Conservation (phyloP, 2,329 filamentous ascomycete genomes). For the Colletotrichum chrysophilum region DNA sequence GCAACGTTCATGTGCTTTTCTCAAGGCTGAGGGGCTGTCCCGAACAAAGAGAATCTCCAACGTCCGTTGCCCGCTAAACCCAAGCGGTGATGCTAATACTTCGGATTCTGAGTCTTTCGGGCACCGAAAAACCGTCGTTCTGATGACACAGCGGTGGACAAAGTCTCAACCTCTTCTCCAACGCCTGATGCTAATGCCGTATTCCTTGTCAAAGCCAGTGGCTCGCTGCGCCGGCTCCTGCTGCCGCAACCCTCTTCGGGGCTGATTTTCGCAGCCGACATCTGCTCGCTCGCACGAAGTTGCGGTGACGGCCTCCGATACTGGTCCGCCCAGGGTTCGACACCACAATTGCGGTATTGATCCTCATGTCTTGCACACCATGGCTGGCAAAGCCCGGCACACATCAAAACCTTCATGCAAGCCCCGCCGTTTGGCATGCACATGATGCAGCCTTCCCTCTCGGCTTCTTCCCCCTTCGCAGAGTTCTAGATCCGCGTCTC, state of each 20-base stretch:
- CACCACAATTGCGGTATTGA: background rate
- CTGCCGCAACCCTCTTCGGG: background rate
- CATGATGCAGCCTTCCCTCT: constrained; percentile 12
- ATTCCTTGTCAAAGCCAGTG: background rate
- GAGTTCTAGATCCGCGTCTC: constrained; percentile 5
- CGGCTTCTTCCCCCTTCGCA: background rate
- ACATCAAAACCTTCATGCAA: constrained; percentile 16
- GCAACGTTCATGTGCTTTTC: background rate
- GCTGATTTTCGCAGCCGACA: background rate
- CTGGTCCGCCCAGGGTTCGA: constrained; percentile 5
- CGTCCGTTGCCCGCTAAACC: background rate
- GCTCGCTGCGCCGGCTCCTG: background rate
- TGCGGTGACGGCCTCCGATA: constrained; percentile 4
- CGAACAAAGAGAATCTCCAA: background rate
- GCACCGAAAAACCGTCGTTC: background rate
- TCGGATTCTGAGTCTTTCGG: background rate
- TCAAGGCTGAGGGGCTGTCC: background rate
- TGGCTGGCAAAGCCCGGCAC: constrained; percentile 2
- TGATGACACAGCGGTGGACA: background rate
- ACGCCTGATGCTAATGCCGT: background rate
- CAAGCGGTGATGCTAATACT: background rate
- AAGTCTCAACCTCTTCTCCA: background rate
- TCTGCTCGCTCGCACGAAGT: background rate
- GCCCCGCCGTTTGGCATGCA: constrained; percentile 10
- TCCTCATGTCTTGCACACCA: background rate